phyloP scores from a whole-genome alignment of 208 protist genomes.

The Acanthamoeba triangularis region DNA sequence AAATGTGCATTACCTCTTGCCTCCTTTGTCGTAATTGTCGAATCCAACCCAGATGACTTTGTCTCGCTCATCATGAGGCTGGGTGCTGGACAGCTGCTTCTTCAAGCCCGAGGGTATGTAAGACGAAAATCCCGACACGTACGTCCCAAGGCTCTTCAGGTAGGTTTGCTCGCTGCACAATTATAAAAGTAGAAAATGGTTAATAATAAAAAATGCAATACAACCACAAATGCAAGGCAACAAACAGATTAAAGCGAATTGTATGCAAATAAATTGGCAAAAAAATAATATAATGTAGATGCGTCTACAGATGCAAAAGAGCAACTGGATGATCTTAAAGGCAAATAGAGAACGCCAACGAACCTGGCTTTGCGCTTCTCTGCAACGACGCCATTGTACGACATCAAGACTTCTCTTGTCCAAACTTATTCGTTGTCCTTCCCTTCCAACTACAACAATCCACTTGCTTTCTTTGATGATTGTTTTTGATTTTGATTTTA shows the following conservation, averaged over 20 bases:
- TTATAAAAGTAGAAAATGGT: not conserved
- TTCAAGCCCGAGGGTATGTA: constrained; percentile 67
- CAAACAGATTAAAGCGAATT: not conserved
- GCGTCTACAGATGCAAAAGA: not conserved
- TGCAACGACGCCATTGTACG: constrained; percentile 54
- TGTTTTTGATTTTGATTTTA: not conserved
- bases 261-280: not conserved
- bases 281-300: not conserved
- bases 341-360: not conserved
- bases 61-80: constrained; percentile 34
- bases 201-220: not conserved
- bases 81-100: constrained; percentile 46
- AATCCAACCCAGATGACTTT: constrained; percentile 47
- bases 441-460: not conserved
- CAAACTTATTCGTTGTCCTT: not conserved
- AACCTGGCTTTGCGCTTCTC: constrained; percentile 72
- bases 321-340: not conserved
- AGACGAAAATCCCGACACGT: constrained; percentile 55
- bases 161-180: constrained; percentile 56
- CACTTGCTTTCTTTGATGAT: not conserved
- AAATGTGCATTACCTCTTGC: not conserved
- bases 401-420: not conserved
- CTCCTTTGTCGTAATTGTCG: constrained; percentile 43
- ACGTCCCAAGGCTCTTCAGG: constrained; percentile 27
- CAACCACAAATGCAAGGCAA: not conserved